These are phyloP conservation scores for Scutellaria galericulata DNA, from an alignment of 257 asterid genomes.

Conservation along the genomic window DNA sequence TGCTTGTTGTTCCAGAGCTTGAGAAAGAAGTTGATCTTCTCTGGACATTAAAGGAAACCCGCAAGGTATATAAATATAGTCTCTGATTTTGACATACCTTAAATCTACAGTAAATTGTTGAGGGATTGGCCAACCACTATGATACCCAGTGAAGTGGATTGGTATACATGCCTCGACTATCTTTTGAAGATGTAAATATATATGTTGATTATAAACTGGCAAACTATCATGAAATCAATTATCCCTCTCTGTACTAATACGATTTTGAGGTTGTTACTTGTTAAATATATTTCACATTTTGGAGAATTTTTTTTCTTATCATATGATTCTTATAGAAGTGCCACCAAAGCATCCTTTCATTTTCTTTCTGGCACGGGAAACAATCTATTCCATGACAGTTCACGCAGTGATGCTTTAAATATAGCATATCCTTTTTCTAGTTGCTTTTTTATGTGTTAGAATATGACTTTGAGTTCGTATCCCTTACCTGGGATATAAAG, in stretches of 20 bases:
- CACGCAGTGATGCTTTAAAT: slow-evolving; percentile 3
- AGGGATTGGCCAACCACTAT: neutral
- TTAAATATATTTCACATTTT: slow-evolving; percentile 5
- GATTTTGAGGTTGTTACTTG: slow-evolving; percentile 4
- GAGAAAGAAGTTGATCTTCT: slow-evolving; percentile 93
- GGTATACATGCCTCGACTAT: slow-evolving; percentile 21
- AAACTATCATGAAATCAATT: neutral
- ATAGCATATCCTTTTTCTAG: neutral
- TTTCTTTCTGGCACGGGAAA: slow-evolving; percentile 4
- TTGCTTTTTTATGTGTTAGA: slow-evolving; percentile 16
- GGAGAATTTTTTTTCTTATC: neutral
- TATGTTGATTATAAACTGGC: neutral
- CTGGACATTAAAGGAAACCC: slow-evolving; percentile 65
- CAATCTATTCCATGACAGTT: neutral
- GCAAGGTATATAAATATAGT: slow-evolving; percentile 65
- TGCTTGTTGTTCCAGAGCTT: slow-evolving; percentile 99
- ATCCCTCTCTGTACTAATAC: slow-evolving; percentile 12
- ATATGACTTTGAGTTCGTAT: slow-evolving; percentile 6
- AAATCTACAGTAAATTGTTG: slow-evolving; percentile 5
- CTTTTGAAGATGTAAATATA: neutral
- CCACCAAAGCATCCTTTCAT: neutral
- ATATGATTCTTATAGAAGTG: neutral
- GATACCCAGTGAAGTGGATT: slow-evolving; percentile 10
- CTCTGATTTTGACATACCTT: slow-evolving; percentile 13
- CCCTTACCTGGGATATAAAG: neutral